Evolutionary conservation across 768 basidiomycete genomes (phyloP), one percentile per base, ranked within the genome.

Genomic region (Boletus barrowsii): DNA sequence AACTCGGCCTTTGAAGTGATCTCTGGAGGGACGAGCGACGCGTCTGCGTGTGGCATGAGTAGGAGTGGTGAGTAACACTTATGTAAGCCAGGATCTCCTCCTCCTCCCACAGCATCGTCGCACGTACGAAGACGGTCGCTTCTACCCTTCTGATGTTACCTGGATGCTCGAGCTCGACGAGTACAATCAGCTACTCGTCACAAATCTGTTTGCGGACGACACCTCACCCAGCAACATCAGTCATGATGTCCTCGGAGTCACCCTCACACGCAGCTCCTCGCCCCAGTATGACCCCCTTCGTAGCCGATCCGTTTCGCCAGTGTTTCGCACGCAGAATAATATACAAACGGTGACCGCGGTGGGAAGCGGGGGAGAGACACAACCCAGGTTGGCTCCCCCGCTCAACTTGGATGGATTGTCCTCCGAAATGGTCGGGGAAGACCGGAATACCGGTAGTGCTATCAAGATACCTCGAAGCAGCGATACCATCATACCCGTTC

Each of bases 11-110:
- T 97, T 24, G 84, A 82, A 49, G 76, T 77, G 55, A 96, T 82
- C 75, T 70, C 78, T 20, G 73, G 60, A n/a, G 90, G 91, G 7
- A 95, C 76, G 15, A 84, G 69, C 1, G 87, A 84, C 11, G 85
- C 76, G 66, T 93, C 92, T 54, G 93, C 90, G 75, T 94, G 92
- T 18, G 85, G 87, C 91, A 93, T 93, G 39, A 88, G 29, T 49
- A 15, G 24, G 10, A 17, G 18, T 29, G 35, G 18, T 20, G 6
- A 45, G 45, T 17, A 26, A n/a, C 29, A 9, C 2, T 61, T 61
- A 60, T 47, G 47, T 59, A 55, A 58, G 51, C 9, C 26, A 11
- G 29, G 3, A 17, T 15, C 9, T n/a, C 13, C 47, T 41, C 47
- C 44, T 45, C 41, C 11, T 42, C 33, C 22, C 35, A 43, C 15